phyloP scores from a whole-genome alignment of 768 basidiomycete genomes.

The Leccinellum rugosiceps region DNA sequence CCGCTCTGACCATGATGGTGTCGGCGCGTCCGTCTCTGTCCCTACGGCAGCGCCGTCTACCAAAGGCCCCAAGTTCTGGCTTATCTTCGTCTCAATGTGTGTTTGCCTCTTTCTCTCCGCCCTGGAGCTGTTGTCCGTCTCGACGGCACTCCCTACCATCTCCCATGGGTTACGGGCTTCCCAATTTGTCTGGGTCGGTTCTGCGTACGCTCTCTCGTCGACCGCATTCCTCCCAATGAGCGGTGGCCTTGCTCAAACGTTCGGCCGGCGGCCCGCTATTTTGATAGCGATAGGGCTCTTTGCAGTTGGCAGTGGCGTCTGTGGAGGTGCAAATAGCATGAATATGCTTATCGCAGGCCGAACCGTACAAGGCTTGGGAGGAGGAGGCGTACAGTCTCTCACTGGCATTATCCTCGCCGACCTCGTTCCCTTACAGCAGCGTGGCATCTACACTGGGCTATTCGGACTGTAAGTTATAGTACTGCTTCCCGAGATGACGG shows the following conservation, averaged over 20 bases:
- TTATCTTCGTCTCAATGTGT: constrained; percentile 27
- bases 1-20: neutral
- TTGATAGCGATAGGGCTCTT: constrained; percentile 26
- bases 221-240: constrained; percentile 38
- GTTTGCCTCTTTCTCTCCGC: constrained; percentile 26
- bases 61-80: constrained; percentile 24
- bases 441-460: constrained; percentile 35
- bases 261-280: constrained; percentile 30
- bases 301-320: constrained; percentile 36
- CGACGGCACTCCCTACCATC: constrained; percentile 36
- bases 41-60: neutral
- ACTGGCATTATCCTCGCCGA: constrained; percentile 42
- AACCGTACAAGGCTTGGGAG: constrained; percentile 35
- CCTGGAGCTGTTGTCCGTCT: constrained; percentile 25
- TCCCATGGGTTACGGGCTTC: constrained; percentile 23
- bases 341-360: constrained; percentile 23
- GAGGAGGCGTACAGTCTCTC: constrained; percentile 34
- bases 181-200: constrained; percentile 38
- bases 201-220: constrained; percentile 35
- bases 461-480: constrained; percentile 12
- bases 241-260: constrained; percentile 30
- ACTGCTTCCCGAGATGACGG: neutral
- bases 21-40: neutral
- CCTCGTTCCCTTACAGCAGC: constrained; percentile 40
- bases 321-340: constrained; percentile 26